A percentile compares a stretch with the other conserved stretches of the same genome.
Conservation (phyloP, 139 green algal genomes). For the Chlorella sp. region DNA sequence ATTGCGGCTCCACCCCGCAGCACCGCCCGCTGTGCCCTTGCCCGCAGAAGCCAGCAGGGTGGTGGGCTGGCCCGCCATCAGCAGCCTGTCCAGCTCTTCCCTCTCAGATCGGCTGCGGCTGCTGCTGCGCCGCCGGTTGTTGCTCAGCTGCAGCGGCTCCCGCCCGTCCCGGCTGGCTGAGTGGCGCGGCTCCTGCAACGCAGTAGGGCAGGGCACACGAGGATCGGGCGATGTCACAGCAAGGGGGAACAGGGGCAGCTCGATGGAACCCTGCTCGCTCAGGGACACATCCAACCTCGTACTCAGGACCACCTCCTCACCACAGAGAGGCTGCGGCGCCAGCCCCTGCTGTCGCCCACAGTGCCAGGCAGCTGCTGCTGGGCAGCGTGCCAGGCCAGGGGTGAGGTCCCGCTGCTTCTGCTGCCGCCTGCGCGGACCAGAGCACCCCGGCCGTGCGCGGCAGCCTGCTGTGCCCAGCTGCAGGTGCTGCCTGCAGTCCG, state of each 20-base stretch:
- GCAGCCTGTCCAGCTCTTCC: conserved; percentile 13
- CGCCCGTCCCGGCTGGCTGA: background rate
- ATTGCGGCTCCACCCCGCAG: background rate
- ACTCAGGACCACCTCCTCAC: background rate
- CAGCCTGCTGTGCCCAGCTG: background rate
- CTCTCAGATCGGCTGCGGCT: conserved; percentile 8
- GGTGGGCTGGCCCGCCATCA: conserved; percentile 3
- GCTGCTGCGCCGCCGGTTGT: too few species aligned
- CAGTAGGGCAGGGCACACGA: background rate
- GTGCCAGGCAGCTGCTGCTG: background rate
- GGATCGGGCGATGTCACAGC: too few species aligned
- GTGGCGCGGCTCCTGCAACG: background rate
- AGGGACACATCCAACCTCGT: background rate
- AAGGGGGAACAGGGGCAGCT: background rate
- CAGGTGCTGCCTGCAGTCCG: background rate
- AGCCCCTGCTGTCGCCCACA: background rate
- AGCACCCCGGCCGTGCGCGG: background rate
- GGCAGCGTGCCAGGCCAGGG: background rate
- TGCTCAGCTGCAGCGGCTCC: too few species aligned
- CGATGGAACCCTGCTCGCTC: too few species aligned
- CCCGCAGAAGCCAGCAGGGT: background rate
- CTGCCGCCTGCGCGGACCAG: background rate
- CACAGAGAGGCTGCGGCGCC: background rate
- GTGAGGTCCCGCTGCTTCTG: background rate
- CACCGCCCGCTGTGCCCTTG: too few species aligned